Percentiles rank a stretch among this genome's conserved stretches.
phyloP scores from a whole-genome alignment of 108 stramenopile species.

The Cyclotella choctawhatcheeana region DNA sequence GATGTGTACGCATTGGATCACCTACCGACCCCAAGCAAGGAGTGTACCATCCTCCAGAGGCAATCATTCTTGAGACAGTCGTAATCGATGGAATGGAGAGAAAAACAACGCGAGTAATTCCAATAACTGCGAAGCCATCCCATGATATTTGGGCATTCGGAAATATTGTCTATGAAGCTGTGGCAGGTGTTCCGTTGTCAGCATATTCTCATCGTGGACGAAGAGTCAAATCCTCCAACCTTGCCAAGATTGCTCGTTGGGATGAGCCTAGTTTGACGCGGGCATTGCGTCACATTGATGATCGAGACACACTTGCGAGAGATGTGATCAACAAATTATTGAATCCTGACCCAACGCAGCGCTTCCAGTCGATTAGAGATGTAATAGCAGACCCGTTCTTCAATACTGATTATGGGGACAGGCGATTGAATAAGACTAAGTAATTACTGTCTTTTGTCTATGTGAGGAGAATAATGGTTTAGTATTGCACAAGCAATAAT shows the following conservation, averaged over 20 bases:
- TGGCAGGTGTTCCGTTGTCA: conserved; percentile 46
- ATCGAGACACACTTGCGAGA: conserved; percentile 41
- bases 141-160: conserved; percentile 57
- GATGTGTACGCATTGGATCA: conserved; percentile 72
- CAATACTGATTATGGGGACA: conserved; percentile 41
- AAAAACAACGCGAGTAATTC: conserved; percentile 46
- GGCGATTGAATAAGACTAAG: conserved; percentile 36
- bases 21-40: conserved; percentile 82
- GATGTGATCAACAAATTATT: conserved; percentile 43
- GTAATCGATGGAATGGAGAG: conserved; percentile 40
- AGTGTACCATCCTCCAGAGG: conserved; percentile 89
- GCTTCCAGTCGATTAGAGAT: conserved; percentile 49
- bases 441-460: no score
- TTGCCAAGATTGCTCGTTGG: conserved; percentile 54
- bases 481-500: no score
- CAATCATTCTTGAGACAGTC: conserved; percentile 70
- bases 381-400: conserved; percentile 50
- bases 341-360: conserved; percentile 38
- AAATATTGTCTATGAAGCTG: conserved; percentile 48
- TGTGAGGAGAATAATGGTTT: no score
- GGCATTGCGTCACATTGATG: conserved; percentile 45
- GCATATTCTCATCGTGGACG: conserved; percentile 55
- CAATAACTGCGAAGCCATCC: conserved; percentile 34
- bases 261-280: conserved; percentile 33
- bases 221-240: conserved; percentile 52